Base-by-base conservation (phyloP, 1,284 basidiomycete species). In the Cryptococcus sp. region DNA sequence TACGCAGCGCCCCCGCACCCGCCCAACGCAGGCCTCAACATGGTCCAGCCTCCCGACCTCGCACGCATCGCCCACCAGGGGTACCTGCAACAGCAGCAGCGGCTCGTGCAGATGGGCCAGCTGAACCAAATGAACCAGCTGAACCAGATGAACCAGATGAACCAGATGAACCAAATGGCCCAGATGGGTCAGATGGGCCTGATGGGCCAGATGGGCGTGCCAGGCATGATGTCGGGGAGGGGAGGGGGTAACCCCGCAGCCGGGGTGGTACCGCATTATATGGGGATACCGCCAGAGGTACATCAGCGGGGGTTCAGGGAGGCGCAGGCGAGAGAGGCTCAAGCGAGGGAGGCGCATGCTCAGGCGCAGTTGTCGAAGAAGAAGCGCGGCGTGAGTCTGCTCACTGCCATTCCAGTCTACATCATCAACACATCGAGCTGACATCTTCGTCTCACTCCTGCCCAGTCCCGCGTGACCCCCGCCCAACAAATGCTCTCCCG, bases 71-170 rank as follows among this genome's bases (percentile, higher is more conserved):
- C 62, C 37, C 45, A 55, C 46, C 60, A 61, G 51, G 59, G 62
- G 24, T 64, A 61, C 36, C 18, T 64, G 33, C 59, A 58, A 33
- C 62, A 64, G 38, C 62, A 61, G 46, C 57, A 64, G 40, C 54
- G 55, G 38, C 55, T 64, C 13, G 55, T 53, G 4, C 55, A 56
- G 28, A 59, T 64, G 57, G 45, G 46, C 35, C 56, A 57, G 23
- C 13, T 46, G 44, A 20, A 13, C 49, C 44, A 23, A 20, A 45
- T 45, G n/a, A 21, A n/a, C 11, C 37, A 18, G 20, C 9, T 40
- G 37, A 18, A n/a, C 38, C n/a, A 4, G 28, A 33, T 33, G 28
- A n/a, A n/a, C n/a, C n/a, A n/a, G n/a, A n/a, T n/a, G n/a, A n/a
- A n/a, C n/a, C 28, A 33, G 28, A 33, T 33, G 28, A 33, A 33